Percentiles rank a stretch among this genome's conserved stretches.
Conservation (phyloP, 2,329 filamentous ascomycete genomes). For the Alternaria postmessia region DNA sequence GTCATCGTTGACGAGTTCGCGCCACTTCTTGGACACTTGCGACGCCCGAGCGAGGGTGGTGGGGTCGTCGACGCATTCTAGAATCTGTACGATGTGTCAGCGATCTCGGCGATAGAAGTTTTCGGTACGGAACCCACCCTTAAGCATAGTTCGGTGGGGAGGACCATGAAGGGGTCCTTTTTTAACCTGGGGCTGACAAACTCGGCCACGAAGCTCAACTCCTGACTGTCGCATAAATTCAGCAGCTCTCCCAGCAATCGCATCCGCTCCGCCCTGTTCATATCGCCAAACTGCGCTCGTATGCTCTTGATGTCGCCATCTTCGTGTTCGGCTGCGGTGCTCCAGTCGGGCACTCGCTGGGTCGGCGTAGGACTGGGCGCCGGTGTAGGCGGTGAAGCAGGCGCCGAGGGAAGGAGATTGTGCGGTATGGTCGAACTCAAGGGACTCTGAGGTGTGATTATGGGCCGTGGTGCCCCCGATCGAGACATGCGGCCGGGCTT, state of each 20-base stretch:
- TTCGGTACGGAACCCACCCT: slow-evolving; percentile 65
- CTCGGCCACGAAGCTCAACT: slow-evolving; percentile 94
- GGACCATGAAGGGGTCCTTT: slow-evolving; percentile 91
- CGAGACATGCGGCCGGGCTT: slow-evolving; percentile 53
- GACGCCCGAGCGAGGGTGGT: slow-evolving; percentile 92
- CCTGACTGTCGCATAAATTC: slow-evolving; percentile 92
- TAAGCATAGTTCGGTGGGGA: slow-evolving; percentile 92
- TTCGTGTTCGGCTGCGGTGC: slow-evolving; percentile 78
- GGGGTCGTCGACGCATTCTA: slow-evolving; percentile 97
- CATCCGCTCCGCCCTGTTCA: slow-evolving; percentile 78
- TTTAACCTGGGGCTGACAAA: slow-evolving; percentile 94
- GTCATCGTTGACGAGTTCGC: slow-evolving; percentile 91
- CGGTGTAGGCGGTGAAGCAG: slow-evolving; percentile 72
- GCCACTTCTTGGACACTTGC: slow-evolving; percentile 95
- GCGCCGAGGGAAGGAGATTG: slow-evolving; percentile 69
- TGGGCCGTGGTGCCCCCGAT: slow-evolving; percentile 54
- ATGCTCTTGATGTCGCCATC: slow-evolving; percentile 83
- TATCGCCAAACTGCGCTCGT: slow-evolving; percentile 79
- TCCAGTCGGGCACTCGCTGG: slow-evolving; percentile 75
- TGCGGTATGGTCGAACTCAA: slow-evolving; percentile 61
- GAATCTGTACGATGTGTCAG: slow-evolving; percentile 66
- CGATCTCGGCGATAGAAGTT: background rate
- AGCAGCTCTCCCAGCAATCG: slow-evolving; percentile 86
- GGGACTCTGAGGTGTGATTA: slow-evolving; percentile 62
- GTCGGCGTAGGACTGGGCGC: slow-evolving; percentile 71